Evolutionary conservation across 2,329 filamentous ascomycete species (phyloP).

Genomic region (Coccinonectria pachysandricola): DNA sequence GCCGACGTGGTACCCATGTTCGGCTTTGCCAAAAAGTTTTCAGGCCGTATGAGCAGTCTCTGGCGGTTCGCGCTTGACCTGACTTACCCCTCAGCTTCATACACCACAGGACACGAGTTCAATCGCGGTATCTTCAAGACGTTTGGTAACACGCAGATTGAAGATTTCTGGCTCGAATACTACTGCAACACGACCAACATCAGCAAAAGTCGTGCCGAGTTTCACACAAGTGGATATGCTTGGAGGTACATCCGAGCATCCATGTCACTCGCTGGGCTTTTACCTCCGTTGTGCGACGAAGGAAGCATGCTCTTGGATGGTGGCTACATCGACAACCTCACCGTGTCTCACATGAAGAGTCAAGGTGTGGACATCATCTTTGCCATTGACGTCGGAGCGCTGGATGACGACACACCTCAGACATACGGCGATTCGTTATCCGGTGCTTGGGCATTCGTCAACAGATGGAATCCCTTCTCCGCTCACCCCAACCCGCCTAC

Average conservation of each 20-base stretch:
- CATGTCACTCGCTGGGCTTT: slow-evolving; percentile 87
- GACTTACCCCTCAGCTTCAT: slow-evolving; percentile 92
- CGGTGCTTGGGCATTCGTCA: slow-evolving; percentile 88
- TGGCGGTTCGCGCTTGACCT: slow-evolving; percentile 97
- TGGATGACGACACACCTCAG: slow-evolving; percentile 89
- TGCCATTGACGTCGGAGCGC: slow-evolving; percentile 83
- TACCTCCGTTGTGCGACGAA: slow-evolving; percentile 92
- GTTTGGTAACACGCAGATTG: slow-evolving; percentile 92
- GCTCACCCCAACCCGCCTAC: slow-evolving; percentile 84
- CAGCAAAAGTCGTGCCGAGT: slow-evolving; percentile 81
- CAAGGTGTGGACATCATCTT: slow-evolving; percentile 91
- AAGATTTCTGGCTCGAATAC: slow-evolving; percentile 97
- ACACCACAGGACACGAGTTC: slow-evolving; percentile 97
- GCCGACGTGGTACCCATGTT: slow-evolving; percentile 97
- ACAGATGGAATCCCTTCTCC: slow-evolving; percentile 95
- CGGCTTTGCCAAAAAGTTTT: slow-evolving; percentile 92
- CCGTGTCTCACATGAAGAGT: slow-evolving; percentile 93
- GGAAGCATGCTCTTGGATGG: slow-evolving; percentile 94
- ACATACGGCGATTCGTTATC: slow-evolving; percentile 88
- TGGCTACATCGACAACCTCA: slow-evolving; percentile 94
- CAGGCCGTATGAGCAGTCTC: slow-evolving; percentile 96
- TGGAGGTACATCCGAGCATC: slow-evolving; percentile 96
- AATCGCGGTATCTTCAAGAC: slow-evolving; percentile 98
- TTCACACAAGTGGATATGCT: slow-evolving; percentile 91
- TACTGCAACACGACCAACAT: slow-evolving; percentile 99